Evolutionary conservation across 2,329 filamentous ascomycete genomes (phyloP).

Genomic region (Apiospora aurea): DNA sequence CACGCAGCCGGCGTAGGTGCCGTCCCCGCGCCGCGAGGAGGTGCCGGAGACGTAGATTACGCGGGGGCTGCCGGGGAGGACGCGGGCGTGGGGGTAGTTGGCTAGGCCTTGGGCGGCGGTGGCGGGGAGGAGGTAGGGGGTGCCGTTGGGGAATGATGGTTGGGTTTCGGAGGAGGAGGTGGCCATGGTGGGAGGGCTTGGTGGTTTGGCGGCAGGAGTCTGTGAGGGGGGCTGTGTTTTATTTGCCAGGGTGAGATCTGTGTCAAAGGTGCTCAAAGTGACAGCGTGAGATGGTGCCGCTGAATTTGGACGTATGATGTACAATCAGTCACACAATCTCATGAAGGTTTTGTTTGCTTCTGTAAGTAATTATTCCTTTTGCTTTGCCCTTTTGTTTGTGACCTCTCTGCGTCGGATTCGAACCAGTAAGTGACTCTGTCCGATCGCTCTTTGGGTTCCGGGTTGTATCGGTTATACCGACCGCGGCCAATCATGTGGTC

Average conservation of each 20-base stretch:
- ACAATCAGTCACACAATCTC: background rate
- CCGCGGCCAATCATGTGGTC: background rate
- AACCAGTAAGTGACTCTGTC: background rate
- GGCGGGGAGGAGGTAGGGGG: slow-evolving; percentile 40
- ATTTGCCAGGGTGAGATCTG: no score
- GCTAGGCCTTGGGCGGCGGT: slow-evolving; percentile 42
- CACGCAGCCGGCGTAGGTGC: slow-evolving; percentile 42
- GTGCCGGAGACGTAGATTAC: slow-evolving; percentile 44
- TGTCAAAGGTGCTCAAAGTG: background rate
- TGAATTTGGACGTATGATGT: background rate
- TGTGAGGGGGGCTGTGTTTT: background rate
- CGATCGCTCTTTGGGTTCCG: background rate
- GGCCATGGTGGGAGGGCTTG: slow-evolving; percentile 27
- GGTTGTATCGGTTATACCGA: slow-evolving; percentile 16
- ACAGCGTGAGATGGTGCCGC: background rate
- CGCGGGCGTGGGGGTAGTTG: slow-evolving; percentile 46
- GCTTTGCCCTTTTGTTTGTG: background rate
- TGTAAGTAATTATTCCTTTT: background rate
- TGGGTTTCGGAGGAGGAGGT: slow-evolving; percentile 26
- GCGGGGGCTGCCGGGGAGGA: slow-evolving; percentile 34
- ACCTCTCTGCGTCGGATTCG: background rate
- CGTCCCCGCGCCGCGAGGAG: slow-evolving; percentile 43
- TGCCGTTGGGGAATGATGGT: slow-evolving; percentile 35
- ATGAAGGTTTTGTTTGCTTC: background rate
- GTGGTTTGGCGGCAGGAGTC: background rate